Conservation (phyloP, 495 filamentous ascomycete species). For the Parachaetomium inaequale region DNA sequence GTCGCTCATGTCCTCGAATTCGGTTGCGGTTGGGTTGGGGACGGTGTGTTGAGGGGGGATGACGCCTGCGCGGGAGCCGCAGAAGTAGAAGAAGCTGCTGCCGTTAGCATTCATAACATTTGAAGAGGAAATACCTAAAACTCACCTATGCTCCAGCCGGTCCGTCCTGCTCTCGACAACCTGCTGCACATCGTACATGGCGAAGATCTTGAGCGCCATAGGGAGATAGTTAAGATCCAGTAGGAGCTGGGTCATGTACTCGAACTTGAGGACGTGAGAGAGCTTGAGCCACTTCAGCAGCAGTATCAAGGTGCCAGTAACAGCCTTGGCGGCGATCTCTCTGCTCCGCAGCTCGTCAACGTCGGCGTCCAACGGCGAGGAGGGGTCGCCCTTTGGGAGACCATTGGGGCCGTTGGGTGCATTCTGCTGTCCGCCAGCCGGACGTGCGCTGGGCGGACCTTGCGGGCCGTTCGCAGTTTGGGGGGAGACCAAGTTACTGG, state of each 20-base stretch:
- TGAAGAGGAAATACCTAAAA: neutral
- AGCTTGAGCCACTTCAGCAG: slow-evolving; percentile 95
- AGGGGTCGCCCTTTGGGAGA: slow-evolving; percentile 35
- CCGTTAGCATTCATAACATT: neutral
- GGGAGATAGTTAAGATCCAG: slow-evolving; percentile 93
- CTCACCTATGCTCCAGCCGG: slow-evolving; percentile 73
- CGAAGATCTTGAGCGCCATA: slow-evolving; percentile 85
- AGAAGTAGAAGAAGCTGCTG: slow-evolving; percentile 82
- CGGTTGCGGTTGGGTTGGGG: slow-evolving; percentile 27
- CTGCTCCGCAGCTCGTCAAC: slow-evolving; percentile 72
- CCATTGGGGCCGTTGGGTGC: slow-evolving; percentile 31
- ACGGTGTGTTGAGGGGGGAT: slow-evolving; percentile 20
- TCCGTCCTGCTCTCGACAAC: slow-evolving; percentile 83
- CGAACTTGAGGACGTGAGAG: slow-evolving; percentile 91
- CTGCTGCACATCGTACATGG: slow-evolving; percentile 85
- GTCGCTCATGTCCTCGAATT: slow-evolving; percentile 40
- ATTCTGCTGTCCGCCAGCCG: slow-evolving; percentile 36
- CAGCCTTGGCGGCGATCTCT: slow-evolving; percentile 86
- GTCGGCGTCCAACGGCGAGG: slow-evolving; percentile 57
- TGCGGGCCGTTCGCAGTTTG: slow-evolving; percentile 29
- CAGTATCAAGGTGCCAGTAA: slow-evolving; percentile 78
- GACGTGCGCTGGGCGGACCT: slow-evolving; percentile 30
- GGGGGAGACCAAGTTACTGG: slow-evolving; percentile 55
- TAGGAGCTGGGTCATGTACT: slow-evolving; percentile 89
- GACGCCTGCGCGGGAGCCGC: slow-evolving; percentile 51